These are phyloP conservation scores for Petrea volubilis DNA, from an alignment of 257 asterid genomes.

Conservation along the genomic window DNA sequence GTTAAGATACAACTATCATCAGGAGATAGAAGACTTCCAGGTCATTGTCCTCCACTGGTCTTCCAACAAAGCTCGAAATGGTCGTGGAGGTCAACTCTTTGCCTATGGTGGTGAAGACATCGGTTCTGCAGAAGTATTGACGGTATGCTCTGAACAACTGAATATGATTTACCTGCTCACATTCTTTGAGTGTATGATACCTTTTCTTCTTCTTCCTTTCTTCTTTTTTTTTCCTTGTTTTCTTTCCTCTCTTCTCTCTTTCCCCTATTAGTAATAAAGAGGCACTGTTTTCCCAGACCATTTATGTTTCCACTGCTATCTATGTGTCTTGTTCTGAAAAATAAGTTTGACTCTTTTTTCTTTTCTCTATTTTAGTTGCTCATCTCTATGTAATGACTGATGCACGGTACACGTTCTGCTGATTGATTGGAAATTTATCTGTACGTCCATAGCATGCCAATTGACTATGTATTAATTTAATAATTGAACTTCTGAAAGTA, in stretches of 20 bases:
- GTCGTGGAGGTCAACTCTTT: slow-evolving; percentile 75
- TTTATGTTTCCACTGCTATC: not conserved
- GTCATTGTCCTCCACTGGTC: slow-evolving; percentile 91
- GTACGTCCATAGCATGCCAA: not conserved
- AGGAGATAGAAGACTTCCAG: slow-evolving; percentile 83
- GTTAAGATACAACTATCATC: slow-evolving; percentile 80
- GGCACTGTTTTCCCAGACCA: not conserved
- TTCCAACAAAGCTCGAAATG: slow-evolving; percentile 49
- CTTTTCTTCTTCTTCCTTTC: slow-evolving; percentile 7
- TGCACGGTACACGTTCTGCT: not conserved
- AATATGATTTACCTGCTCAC: slow-evolving; percentile 29
- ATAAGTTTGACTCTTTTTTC: not conserved
- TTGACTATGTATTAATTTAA: slow-evolving; percentile 16
- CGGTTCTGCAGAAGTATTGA: slow-evolving; percentile 94
- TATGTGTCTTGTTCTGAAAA: not conserved
- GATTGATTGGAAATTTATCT: slow-evolving; percentile 1
- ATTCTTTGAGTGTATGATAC: slow-evolving; percentile 1
- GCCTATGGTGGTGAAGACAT: slow-evolving; percentile 91
- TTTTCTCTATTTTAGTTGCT: not conserved
- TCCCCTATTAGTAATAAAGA: not conserved
- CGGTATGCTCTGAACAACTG: slow-evolving; percentile 49
- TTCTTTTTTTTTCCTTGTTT: too few species aligned
- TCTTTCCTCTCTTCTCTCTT: too few species aligned
- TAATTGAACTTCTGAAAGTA: not conserved
- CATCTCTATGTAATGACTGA: not conserved